Conservation (phyloP, 805 yeast genomes). For the Barnettozyma sp. region DNA sequence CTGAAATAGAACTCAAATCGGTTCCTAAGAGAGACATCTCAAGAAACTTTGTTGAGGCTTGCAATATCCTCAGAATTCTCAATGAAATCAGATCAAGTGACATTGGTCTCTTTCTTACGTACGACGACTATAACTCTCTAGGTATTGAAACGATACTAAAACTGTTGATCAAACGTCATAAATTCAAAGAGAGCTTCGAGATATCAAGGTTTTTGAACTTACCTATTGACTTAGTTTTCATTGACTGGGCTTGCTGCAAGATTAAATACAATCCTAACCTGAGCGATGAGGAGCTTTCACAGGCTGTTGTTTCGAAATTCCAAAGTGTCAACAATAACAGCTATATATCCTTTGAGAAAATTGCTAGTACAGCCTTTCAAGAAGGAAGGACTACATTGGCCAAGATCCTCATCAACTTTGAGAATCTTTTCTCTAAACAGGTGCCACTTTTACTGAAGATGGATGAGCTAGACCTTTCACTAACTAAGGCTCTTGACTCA, state of each 20-base stretch:
- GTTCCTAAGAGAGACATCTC: constrained; percentile 32
- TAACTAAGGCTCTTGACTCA: constrained; percentile 49
- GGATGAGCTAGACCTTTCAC: constrained; percentile 66
- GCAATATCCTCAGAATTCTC: constrained; percentile 56
- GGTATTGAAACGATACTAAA: constrained; percentile 53
- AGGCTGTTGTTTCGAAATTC: constrained; percentile 42
- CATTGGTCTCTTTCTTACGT: constrained; percentile 64
- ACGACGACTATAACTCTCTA: constrained; percentile 40
- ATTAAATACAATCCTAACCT: constrained; percentile 46
- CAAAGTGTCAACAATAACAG: constrained; percentile 23
- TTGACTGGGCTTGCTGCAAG: constrained; percentile 76
- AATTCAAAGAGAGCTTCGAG: constrained; percentile 56
- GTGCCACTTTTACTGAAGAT: constrained; percentile 59
- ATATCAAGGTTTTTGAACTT: constrained; percentile 44
- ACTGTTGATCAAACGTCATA: constrained; percentile 50
- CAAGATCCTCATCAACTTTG: constrained; percentile 58
- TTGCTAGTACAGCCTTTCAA: constrained; percentile 60
- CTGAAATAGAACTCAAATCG: constrained; percentile 34
- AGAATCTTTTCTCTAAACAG: constrained; percentile 50
- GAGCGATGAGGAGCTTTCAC: constrained; percentile 54
- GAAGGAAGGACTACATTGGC: constrained; percentile 78
- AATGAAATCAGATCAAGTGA: constrained; percentile 61
- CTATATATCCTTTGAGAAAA: constrained; percentile 48
- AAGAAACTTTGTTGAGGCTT: constrained; percentile 47
- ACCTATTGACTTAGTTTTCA: constrained; percentile 48